These are phyloP conservation scores for Globisporangium irregulare DNA, from an alignment of 352 stramenopile species.

Conservation along the genomic window DNA sequence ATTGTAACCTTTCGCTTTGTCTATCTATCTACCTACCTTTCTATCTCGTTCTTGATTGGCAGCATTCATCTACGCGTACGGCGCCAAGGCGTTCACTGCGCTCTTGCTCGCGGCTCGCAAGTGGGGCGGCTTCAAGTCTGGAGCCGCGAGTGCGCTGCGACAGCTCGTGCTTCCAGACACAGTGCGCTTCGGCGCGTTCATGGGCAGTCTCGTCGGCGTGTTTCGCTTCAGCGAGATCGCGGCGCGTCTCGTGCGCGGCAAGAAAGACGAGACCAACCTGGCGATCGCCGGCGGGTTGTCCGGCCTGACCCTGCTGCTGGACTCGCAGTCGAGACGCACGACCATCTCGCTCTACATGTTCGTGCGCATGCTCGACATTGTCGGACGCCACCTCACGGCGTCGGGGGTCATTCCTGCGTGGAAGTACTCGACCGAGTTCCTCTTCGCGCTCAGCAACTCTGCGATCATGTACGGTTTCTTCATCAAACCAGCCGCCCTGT, in stretches of 20 bases:
- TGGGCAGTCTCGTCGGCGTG: conserved; percentile 68
- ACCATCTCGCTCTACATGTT: conserved; percentile 85
- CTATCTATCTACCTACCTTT: background rate
- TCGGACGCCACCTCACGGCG: conserved; percentile 62
- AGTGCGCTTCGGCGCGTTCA: conserved; percentile 74
- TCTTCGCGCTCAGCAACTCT: conserved; percentile 74
- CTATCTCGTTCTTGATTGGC: background rate
- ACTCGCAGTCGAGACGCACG: conserved; percentile 52
- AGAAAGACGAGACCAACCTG: conserved; percentile 53
- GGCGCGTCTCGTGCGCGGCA: conserved; percentile 34
- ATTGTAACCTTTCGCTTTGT: background rate
- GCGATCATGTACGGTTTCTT: conserved; percentile 77
- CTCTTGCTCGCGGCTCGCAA: conserved; percentile 77
- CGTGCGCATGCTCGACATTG: conserved; percentile 78
- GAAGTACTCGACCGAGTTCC: conserved; percentile 64
- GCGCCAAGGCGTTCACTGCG: conserved; percentile 79
- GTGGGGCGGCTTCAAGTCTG: conserved; percentile 67
- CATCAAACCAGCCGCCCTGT: conserved; percentile 58
- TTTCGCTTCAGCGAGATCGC: conserved; percentile 64
- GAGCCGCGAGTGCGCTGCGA: conserved; percentile 67
- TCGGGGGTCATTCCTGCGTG: conserved; percentile 46
- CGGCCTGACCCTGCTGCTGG: conserved; percentile 61
- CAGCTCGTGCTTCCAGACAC: conserved; percentile 63
- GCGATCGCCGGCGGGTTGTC: conserved; percentile 63
- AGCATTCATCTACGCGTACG: conserved; percentile 73